phyloP scores from a whole-genome alignment of 176 grass and related monocot genomes.

The Hsuehochloa calcarea region DNA sequence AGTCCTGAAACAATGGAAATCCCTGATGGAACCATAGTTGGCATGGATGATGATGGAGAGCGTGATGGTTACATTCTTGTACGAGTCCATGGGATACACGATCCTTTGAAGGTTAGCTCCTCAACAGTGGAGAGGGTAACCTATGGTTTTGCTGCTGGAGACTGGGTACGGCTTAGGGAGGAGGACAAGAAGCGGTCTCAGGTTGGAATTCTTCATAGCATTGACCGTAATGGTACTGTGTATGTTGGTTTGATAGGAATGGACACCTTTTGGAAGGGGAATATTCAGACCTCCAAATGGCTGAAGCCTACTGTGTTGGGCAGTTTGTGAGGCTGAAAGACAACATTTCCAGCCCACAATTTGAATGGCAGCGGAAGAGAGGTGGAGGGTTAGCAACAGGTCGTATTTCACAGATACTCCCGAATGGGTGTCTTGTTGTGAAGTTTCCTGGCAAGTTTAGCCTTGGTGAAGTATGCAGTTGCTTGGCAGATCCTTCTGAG shows the following conservation, averaged over 20 bases:
- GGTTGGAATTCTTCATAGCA: constrained; percentile 84
- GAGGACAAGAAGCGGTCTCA: constrained; percentile 67
- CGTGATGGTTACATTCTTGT: constrained; percentile 65
- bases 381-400: constrained; percentile 59
- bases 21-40: constrained; percentile 88
- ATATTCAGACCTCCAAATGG: constrained; percentile 83
- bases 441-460: constrained; percentile 83
- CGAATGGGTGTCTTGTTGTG: constrained; percentile 73
- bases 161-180: constrained; percentile 80
- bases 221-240: constrained; percentile 57
- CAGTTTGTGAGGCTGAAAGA: constrained; percentile 84
- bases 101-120: constrained; percentile 66
- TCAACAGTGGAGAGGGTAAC: constrained; percentile 67
- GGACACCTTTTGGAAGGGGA: constrained; percentile 66
- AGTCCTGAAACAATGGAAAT: constrained; percentile 74
- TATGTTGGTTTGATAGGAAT: constrained; percentile 77
- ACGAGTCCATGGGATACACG: constrained; percentile 64
- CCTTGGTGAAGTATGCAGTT: constrained; percentile 54
- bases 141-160: constrained; percentile 70
- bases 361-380: constrained; percentile 82
- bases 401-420: constrained; percentile 61
- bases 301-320: constrained; percentile 73
- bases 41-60: constrained; percentile 61
- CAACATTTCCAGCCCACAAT: constrained; percentile 44
- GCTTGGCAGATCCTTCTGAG: constrained; percentile 81